A percentile compares a stretch with the other conserved stretches of the same genome.
Conservation (phyloP, 2,329 filamentous ascomycete species). For the Chaetomiaceae sp. region DNA sequence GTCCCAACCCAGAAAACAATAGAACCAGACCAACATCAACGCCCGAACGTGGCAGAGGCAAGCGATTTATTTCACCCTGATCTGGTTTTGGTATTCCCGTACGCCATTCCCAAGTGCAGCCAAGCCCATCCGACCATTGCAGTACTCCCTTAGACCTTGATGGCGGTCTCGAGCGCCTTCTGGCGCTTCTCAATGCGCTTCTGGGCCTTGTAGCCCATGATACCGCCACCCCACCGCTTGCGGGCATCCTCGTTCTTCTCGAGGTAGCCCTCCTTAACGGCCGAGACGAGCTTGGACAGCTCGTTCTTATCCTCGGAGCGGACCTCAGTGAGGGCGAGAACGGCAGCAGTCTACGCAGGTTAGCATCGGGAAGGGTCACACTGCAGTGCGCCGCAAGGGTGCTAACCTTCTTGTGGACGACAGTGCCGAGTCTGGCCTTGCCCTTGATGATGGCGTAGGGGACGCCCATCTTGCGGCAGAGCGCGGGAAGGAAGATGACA, state of each 20-base stretch:
- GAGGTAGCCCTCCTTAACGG: constrained; percentile 96
- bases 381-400: neutral
- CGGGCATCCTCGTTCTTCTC: constrained; percentile 90
- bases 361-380: neutral
- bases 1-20: constrained; percentile 16
- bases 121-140: constrained; percentile 24
- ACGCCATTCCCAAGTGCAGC: constrained; percentile 30
- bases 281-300: constrained; percentile 90
- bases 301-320: constrained; percentile 97
- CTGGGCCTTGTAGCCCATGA: constrained; percentile 95
- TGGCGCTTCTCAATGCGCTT: constrained; percentile 73
- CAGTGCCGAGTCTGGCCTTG: constrained; percentile 97
- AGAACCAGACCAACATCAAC: constrained; percentile 17
- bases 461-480: constrained; percentile 99
- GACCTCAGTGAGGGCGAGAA: constrained; percentile 92
- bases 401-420: constrained; percentile 95
- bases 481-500: constrained; percentile 96
- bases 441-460: constrained; percentile 99
- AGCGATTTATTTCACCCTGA: constrained; percentile 26
- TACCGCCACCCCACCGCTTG: constrained; percentile 98
- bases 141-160: constrained; percentile 77
- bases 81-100: constrained; percentile 32
- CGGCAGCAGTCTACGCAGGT: constrained; percentile 75
- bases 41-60: constrained; percentile 22
- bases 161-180: constrained; percentile 88